These are phyloP conservation scores for Backusella macrospora DNA, from an alignment of 192 early-diverging fungal species.

Conservation along the genomic window DNA sequence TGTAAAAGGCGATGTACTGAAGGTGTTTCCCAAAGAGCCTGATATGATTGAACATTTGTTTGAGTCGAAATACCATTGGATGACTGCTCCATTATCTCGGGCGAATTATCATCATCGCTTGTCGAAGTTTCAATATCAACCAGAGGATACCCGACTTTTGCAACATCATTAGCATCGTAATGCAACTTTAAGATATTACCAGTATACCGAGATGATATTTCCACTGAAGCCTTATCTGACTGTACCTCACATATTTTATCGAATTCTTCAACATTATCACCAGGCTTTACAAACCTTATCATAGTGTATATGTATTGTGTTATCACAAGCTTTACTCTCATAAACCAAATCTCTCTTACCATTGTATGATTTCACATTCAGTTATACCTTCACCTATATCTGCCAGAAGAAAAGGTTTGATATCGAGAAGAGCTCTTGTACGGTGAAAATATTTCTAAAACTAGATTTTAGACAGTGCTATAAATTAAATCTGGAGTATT, in stretches of 20 bases:
- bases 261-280: constrained; percentile 89
- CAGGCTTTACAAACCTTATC: constrained; percentile 88
- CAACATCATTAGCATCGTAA: constrained; percentile 87
- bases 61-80: neutral
- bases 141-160: constrained; percentile 86
- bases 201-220: constrained; percentile 94
- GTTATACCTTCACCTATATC: constrained; percentile 99
- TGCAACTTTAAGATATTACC: constrained; percentile 82
- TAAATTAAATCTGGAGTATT: neutral
- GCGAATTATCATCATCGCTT: constrained; percentile 11
- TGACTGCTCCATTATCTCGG: neutral
- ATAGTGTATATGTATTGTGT: neutral
- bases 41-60: neutral
- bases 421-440: neutral
- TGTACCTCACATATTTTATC: constrained; percentile 96
- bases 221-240: constrained; percentile 98
- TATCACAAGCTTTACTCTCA: neutral
- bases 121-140: constrained; percentile 45
- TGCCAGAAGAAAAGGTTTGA: constrained; percentile 83
- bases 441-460: neutral
- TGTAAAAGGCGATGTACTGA: constrained; percentile 88
- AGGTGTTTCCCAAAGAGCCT: constrained; percentile 72
- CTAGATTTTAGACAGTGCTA: neutral
- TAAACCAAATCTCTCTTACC: constrained; percentile 53
- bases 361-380: constrained; percentile 97